A percentile compares a stretch with the other conserved stretches of the same genome.
These are phyloP conservation scores for Aspergillus melleus DNA, from an alignment of 2,329 filamentous ascomycete species.

Conservation along the genomic window DNA sequence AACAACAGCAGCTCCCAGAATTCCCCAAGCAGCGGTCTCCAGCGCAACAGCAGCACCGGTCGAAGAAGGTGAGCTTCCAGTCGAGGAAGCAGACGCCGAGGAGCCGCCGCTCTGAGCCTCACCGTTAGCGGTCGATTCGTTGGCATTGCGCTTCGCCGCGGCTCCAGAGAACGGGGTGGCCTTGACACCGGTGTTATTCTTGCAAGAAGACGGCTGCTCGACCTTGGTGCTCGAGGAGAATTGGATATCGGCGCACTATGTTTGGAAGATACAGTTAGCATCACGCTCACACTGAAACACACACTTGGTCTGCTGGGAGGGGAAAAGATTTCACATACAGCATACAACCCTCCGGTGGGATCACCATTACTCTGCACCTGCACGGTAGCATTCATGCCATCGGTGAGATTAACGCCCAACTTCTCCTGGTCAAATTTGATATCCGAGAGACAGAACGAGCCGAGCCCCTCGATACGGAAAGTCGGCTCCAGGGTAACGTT, in stretches of 20 bases:
- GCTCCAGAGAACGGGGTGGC: constrained; percentile 44
- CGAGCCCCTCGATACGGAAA: constrained; percentile 61
- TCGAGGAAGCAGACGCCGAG: constrained; percentile 11
- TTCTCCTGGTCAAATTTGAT: constrained; percentile 42
- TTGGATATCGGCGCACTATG: constrained; percentile 70
- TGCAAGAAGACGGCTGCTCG: constrained; percentile 52
- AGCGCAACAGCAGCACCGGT: constrained; percentile 31
- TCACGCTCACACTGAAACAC: not conserved
- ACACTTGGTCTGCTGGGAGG: not conserved
- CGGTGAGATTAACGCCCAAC: constrained; percentile 49
- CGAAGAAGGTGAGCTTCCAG: constrained; percentile 20
- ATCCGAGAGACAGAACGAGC: constrained; percentile 65
- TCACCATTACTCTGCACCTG: constrained; percentile 68
- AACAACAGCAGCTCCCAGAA: constrained; percentile 35
- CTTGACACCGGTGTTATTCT: constrained; percentile 58
- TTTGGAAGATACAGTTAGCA: not conserved
- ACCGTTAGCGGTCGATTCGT: constrained; percentile 41
- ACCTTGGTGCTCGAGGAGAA: constrained; percentile 57
- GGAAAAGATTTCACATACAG: constrained; percentile 45
- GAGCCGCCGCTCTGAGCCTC: constrained; percentile 29
- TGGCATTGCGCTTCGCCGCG: constrained; percentile 44
- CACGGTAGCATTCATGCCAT: constrained; percentile 65
- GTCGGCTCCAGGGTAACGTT: constrained; percentile 66
- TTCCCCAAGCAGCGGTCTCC: constrained; percentile 38
- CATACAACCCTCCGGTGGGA: constrained; percentile 64